phyloP scores from a whole-genome alignment of 306 rosid species.

The Ziziphus jujuba region DNA sequence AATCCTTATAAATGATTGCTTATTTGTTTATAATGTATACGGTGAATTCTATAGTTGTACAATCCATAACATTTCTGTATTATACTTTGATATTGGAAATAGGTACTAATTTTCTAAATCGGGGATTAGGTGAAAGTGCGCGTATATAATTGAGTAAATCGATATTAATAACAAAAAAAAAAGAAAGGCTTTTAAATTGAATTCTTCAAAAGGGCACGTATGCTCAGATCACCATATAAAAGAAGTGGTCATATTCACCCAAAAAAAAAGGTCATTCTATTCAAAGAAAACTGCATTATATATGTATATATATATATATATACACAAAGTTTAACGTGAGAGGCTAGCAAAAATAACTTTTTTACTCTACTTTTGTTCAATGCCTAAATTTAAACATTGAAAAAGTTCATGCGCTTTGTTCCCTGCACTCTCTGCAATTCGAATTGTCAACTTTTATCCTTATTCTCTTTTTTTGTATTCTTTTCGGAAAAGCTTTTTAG shows the following conservation, averaged over 20 bases:
- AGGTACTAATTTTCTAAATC: no score
- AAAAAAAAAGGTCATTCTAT: no score
- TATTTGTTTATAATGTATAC: neutral
- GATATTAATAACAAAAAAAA: no score
- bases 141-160: no score
- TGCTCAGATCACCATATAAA: no score
- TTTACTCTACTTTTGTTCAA: conserved; percentile 3
- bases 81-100: no score
- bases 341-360: conserved; percentile 30
- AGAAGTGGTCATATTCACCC: no score
- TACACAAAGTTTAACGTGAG: conserved; percentile 12
- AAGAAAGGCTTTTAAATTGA: no score
- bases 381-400: conserved; percentile 28
- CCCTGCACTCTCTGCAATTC: conserved; percentile 40
- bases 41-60: no score
- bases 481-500: conserved; percentile 35
- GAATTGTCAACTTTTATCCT: conserved; percentile 51
- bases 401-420: conserved; percentile 60
- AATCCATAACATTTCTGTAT: no score
- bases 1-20: neutral
- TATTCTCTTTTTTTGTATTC: conserved; percentile 12
- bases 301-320: neutral
- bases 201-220: no score
- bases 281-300: neutral
- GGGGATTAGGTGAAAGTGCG: no score